A percentile compares a stretch with the other conserved stretches of the same genome.
Conservation (phyloP, 148 eudicot species). For the Cornus suecica region DNA sequence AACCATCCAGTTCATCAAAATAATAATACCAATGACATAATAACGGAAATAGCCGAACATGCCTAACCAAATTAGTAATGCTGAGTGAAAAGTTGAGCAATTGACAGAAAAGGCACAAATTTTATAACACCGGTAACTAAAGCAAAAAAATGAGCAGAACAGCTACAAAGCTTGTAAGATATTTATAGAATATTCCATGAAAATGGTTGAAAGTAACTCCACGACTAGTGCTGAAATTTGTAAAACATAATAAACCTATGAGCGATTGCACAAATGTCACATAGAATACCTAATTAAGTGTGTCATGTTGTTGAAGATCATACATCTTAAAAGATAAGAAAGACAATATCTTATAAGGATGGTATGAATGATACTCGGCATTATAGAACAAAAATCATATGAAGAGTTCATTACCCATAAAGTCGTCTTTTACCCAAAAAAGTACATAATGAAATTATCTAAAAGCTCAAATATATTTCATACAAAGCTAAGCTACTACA, state of each 20-base stretch:
- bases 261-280: neutral
- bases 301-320: neutral
- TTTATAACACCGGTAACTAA: neutral
- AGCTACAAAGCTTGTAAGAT: neutral
- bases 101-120: neutral
- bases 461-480: neutral
- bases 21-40: too few species aligned
- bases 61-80: neutral
- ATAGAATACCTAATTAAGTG: neutral
- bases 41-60: neutral
- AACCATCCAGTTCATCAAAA: too few species aligned
- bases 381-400: neutral
- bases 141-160: neutral
- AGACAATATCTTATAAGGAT: neutral
- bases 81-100: neutral
- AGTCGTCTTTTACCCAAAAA: neutral
- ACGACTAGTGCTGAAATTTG: neutral
- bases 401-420: too few species aligned
- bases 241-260: neutral
- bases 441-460: too few species aligned
- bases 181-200: slow-evolving; percentile 1
- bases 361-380: neutral
- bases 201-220: neutral
- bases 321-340: too few species aligned
- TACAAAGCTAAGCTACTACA: neutral